Evolutionary conservation across 83 land plant species (phyloP).

Genomic region (Diphasiastrum complanatum): DNA sequence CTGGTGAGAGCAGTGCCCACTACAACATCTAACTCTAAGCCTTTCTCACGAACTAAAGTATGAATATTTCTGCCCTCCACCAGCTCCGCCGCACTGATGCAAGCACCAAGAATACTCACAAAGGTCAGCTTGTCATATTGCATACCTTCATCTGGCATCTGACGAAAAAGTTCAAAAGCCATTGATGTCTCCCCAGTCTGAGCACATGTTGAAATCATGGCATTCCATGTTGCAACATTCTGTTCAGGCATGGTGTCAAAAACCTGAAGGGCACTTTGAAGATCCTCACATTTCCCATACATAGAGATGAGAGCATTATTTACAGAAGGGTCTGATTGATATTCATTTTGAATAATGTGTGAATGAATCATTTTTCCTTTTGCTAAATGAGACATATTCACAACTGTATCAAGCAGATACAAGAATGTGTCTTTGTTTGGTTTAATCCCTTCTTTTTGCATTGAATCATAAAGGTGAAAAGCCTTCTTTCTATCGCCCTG

Average conservation of each 20-base stretch:
- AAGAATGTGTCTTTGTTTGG: too few species aligned
- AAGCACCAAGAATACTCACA: not conserved
- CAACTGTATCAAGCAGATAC: too few species aligned
- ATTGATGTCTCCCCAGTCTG: too few species aligned
- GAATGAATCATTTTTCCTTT: too few species aligned
- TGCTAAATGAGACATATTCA: too few species aligned
- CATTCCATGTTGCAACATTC: not conserved
- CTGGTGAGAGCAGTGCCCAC: not conserved
- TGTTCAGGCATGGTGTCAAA: not conserved
- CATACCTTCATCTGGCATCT: not conserved
- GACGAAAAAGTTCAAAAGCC: not conserved
- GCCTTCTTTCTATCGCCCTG: too few species aligned
- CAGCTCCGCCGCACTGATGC: not conserved
- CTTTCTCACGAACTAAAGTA: not conserved
- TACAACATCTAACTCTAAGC: too few species aligned
- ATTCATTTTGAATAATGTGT: too few species aligned
- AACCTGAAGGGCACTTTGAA: not conserved
- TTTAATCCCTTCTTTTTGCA: too few species aligned
- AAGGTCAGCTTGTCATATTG: not conserved
- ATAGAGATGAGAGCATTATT: too few species aligned
- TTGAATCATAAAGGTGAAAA: too few species aligned
- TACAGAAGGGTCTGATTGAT: too few species aligned
- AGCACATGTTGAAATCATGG: not conserved
- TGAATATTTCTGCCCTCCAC: conserved; percentile 1
- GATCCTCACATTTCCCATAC: not conserved